phyloP scores from a whole-genome alignment of 495 filamentous ascomycete species.

The Lophiotrema nucula region DNA sequence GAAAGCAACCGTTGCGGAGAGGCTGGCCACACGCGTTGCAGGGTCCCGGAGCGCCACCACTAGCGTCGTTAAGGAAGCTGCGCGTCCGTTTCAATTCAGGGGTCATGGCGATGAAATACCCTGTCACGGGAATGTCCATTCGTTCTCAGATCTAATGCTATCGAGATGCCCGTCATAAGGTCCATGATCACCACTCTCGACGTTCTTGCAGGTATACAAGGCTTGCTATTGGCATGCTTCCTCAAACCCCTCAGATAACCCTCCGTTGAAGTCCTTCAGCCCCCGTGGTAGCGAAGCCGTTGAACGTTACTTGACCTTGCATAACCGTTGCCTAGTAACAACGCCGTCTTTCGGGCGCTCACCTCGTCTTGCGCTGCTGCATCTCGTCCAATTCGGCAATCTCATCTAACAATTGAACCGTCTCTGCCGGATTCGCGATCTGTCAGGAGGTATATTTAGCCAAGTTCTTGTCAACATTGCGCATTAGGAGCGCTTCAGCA shows the following conservation, averaged over 20 bases:
- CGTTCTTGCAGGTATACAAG: too few relatives aligned
- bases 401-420: conserved; percentile 84
- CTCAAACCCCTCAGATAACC: too few relatives aligned
- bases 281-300: too few relatives aligned
- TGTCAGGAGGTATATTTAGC: too few relatives aligned
- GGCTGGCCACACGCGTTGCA: neutral
- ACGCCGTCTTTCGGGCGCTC: neutral
- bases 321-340: conserved; percentile 20
- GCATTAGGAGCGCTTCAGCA: too few relatives aligned
- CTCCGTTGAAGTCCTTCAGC: too few relatives aligned
- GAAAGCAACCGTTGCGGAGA: conserved; percentile 8
- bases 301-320: too few relatives aligned
- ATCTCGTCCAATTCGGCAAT: conserved; percentile 51
- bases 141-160: neutral
- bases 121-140: conserved; percentile 9
- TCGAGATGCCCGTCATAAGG: conserved; percentile 9
- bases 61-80: conserved; percentile 14
- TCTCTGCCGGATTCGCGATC: conserved; percentile 90
- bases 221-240: too few relatives aligned
- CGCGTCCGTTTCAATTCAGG: conserved; percentile 5
- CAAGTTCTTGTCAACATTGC: too few relatives aligned
- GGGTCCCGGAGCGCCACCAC: neutral
- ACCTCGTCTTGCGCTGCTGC: conserved; percentile 33
- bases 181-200: neutral
- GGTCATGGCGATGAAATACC: conserved; percentile 1